phyloP scores from a whole-genome alignment of 2,329 filamentous ascomycete species.

The Aspergillus hortae region DNA sequence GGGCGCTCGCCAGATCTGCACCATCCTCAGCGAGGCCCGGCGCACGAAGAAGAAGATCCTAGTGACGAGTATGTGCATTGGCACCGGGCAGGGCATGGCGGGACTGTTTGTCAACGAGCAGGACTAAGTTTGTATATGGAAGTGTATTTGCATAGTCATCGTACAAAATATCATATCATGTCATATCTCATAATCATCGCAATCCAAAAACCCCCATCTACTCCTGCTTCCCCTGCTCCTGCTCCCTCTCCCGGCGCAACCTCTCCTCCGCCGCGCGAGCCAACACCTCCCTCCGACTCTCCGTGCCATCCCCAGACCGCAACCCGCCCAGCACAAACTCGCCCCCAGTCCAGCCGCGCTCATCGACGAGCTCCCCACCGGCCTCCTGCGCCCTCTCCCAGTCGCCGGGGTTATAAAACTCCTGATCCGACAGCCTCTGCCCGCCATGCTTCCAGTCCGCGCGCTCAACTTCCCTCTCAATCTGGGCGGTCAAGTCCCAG shows the following conservation, averaged over 20 bases:
- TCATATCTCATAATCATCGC: not conserved
- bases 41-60: constrained; percentile 86
- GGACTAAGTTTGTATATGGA: constrained; percentile 21
- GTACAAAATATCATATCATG: not conserved
- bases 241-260: constrained; percentile 49
- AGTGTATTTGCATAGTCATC: not conserved
- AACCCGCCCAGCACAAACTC: constrained; percentile 68
- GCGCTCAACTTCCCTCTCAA: constrained; percentile 78
- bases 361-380: constrained; percentile 59
- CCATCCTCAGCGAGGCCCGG: constrained; percentile 79
- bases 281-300: constrained; percentile 70
- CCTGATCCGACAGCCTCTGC: constrained; percentile 55
- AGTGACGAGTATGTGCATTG: constrained; percentile 85
- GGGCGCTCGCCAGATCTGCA: constrained; percentile 85
- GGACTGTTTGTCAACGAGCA: constrained; percentile 65
- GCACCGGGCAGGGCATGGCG: constrained; percentile 65
- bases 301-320: constrained; percentile 36
- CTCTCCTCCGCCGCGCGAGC: constrained; percentile 71
- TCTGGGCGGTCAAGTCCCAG: constrained; percentile 82
- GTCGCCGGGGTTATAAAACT: constrained; percentile 58
- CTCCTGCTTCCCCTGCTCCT: constrained; percentile 28
- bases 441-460: constrained; percentile 77
- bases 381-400: constrained; percentile 44
- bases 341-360: constrained; percentile 74
- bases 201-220: not conserved